Base-by-base conservation (phyloP, 192 early-diverging fungal genomes). In the Chytriomyces sp. region DNA sequence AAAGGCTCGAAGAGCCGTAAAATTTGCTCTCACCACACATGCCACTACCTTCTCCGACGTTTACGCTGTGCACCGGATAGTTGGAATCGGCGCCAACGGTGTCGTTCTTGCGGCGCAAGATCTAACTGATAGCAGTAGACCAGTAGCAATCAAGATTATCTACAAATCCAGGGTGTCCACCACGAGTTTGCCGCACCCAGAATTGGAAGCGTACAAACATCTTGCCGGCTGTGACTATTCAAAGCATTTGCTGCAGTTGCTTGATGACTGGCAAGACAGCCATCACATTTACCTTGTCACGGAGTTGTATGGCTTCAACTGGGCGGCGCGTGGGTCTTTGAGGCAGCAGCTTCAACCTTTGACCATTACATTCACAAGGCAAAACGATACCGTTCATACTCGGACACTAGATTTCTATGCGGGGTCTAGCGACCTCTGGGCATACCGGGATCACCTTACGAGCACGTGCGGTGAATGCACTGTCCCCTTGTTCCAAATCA, bases 61-160 rank as follows among this genome's bases (percentile, higher is more conserved):
- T 9, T 78, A 57, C 62, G 6, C 13, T 7, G 66, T 78, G n/a
- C 18, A 16, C 7, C 46, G 28, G 45, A 64, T 78, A 43, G 49
- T 78, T 35, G 77, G 77, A 3, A 72, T 78, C 62, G 77, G 77
- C 2, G n/a, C 77, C 49, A 78, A 78, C 62, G 77, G 77, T 28
- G 77, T 72, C 0, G 69, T 78, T 20, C 77, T 78, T 13, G 76
- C 67, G n/a, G 75, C 75, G 23, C 7, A 45, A 1, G 45, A 26
- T 48, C 11, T n/a, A 4, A 59, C 53, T 9, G 67, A 28, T 3
- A n/a, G 13, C 13, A 16, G 35, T 60, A 13, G 26, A 6, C 20
- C 71, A 4, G 71, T 73, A 6, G 71, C 71, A 10, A 62, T 73
- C 43, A 73, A 73, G 61, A 62, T 62, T 63, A 73, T 73, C 43